A percentile compares a stretch with the other conserved stretches of the same genome.
Conservation (phyloP, 192 early-diverging fungal species). For the Coemansia sp. region DNA sequence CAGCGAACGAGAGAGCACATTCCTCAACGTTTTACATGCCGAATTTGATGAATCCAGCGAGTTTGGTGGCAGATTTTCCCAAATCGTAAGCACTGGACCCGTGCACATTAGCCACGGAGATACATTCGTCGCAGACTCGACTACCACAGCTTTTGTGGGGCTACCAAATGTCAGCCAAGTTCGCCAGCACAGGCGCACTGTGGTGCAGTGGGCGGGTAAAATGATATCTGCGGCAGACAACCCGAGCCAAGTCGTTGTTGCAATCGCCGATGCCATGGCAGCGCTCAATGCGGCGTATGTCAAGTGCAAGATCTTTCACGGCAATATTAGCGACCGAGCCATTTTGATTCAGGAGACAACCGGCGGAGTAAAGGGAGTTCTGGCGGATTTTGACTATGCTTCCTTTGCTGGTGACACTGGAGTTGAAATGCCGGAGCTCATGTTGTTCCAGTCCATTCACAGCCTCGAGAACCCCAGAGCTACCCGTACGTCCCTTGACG, state of each 20-base stretch:
- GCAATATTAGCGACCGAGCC: neutral
- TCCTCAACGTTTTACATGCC: neutral
- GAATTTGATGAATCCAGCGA: neutral
- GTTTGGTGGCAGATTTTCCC: neutral
- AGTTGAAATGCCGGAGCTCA: neutral
- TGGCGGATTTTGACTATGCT: slow-evolving; percentile 23
- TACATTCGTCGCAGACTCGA: neutral
- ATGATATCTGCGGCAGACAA: neutral
- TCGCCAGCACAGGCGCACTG: too few species aligned
- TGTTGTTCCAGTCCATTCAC: slow-evolving; percentile 18
- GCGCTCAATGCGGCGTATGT: neutral
- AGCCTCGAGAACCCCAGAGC: neutral
- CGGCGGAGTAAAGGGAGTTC: neutral
- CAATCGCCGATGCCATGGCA: neutral
- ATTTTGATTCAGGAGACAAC: neutral
- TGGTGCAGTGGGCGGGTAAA: too few species aligned
- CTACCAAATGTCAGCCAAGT: neutral
- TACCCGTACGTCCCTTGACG: slow-evolving; percentile 10
- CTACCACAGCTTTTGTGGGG: neutral
- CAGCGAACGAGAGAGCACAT: too few species aligned
- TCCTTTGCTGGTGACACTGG: neutral
- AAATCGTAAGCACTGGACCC: neutral
- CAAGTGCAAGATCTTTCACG: neutral
- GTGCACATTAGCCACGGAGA: neutral
- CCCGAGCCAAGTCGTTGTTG: neutral